Evolutionary conservation across 768 basidiomycete species (phyloP).

Genomic region (Boletus rex-veris): DNA sequence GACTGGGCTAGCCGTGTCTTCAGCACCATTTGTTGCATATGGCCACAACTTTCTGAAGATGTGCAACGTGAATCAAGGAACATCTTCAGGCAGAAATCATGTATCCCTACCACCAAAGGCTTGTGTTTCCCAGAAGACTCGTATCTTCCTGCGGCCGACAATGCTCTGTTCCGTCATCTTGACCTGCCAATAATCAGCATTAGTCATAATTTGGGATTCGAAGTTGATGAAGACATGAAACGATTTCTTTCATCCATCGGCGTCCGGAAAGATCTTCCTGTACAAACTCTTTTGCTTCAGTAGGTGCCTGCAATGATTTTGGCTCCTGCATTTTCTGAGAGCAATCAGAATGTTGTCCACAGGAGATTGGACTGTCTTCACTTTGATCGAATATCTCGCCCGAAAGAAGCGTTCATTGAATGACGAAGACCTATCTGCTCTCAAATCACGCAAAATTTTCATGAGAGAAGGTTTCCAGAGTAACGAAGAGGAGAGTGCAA

Average conservation of each 20-base stretch:
- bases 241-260: background rate
- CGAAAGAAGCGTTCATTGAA: background rate
- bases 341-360: background rate
- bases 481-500: constrained; percentile 31
- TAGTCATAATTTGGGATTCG: constrained; percentile 36
- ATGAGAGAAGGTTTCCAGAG: constrained; percentile 10
- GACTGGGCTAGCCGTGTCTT: constrained; percentile 79
- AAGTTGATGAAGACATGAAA: background rate
- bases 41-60: constrained; percentile 55
- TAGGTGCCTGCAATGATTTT: background rate
- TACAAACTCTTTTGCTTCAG: background rate
- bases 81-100: constrained; percentile 32
- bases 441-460: background rate
- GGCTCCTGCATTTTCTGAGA: background rate
- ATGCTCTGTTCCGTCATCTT: constrained; percentile 25
- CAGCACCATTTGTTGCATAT: constrained; percentile 54
- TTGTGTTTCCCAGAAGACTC: constrained; percentile 64
- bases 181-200: background rate
- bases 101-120: constrained; percentile 53
- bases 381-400: background rate
- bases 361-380: background rate
- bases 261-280: background rate
- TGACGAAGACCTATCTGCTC: background rate
- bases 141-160: constrained; percentile 77
- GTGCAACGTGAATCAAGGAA: constrained; percentile 30